phyloP scores from a whole-genome alignment of 805 yeast species.

The Zygoascus flipseniorum region DNA sequence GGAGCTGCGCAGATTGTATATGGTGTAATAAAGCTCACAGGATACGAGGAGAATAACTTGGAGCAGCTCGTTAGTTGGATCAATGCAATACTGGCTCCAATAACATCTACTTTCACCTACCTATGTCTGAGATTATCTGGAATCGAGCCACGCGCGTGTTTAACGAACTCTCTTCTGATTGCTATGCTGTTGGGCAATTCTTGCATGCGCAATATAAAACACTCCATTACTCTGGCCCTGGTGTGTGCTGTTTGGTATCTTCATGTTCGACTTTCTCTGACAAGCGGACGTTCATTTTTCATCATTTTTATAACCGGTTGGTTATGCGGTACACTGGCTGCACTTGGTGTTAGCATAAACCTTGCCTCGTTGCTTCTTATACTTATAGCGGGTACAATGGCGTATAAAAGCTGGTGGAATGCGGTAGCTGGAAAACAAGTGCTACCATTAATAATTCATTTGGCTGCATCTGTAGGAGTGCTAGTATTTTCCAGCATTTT shows the following conservation, averaged over 20 bases:
- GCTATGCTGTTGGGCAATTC: not conserved
- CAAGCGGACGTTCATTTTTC: not conserved
- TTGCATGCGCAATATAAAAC: not conserved
- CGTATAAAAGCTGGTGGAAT: not conserved
- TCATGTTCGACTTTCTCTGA: not conserved
- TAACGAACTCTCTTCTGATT: not conserved
- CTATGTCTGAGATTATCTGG: slow-evolving; percentile 38
- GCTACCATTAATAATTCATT: not conserved
- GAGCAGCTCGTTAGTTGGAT: slow-evolving; percentile 39
- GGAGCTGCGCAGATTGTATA: slow-evolving; percentile 38
- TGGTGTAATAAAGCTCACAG: slow-evolving; percentile 31
- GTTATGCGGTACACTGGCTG: not conserved
- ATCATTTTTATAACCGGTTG: not conserved
- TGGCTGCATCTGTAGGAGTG: not conserved
- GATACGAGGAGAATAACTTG: slow-evolving; percentile 35
- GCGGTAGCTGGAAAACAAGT: not conserved
- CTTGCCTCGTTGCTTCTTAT: not conserved
- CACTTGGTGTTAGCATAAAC: not conserved
- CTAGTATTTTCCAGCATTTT: not conserved
- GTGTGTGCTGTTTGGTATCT: not conserved
- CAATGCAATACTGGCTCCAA: slow-evolving; percentile 38
- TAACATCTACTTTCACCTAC: slow-evolving; percentile 37
- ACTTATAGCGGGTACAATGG: not conserved
- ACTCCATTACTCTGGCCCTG: not conserved
- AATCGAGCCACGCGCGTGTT: slow-evolving; percentile 19